These are phyloP conservation scores for Penstemon barbatus DNA, from an alignment of 257 asterid genomes.

Conservation along the genomic window DNA sequence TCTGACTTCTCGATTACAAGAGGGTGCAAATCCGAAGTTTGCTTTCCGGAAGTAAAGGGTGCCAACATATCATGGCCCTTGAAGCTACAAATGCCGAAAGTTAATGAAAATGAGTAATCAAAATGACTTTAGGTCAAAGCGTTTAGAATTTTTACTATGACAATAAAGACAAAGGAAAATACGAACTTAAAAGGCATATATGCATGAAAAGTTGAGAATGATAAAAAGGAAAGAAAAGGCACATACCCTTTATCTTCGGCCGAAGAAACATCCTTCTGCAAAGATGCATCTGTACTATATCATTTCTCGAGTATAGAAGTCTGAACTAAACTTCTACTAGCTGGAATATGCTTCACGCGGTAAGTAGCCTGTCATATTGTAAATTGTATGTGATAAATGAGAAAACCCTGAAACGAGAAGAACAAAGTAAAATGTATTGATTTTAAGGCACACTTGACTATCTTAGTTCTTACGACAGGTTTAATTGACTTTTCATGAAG, in stretches of 20 bases:
- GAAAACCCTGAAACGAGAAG: conserved; percentile 9
- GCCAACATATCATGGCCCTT: conserved; percentile 96
- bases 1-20: conserved; percentile 84
- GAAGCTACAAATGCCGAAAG: conserved; percentile 45
- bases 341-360: conserved; percentile 34
- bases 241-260: conserved; percentile 46
- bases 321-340: conserved; percentile 30
- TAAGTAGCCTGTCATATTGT: conserved; percentile 38
- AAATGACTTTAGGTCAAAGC: background rate
- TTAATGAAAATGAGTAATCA: background rate
- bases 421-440: background rate
- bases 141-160: too few relatives aligned
- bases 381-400: conserved; percentile 13
- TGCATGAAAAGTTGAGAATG: background rate
- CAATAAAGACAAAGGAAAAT: background rate
- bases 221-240: conserved; percentile 2
- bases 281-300: conserved; percentile 50
- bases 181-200: background rate
- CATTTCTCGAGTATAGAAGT: conserved; percentile 36
- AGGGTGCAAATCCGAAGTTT: conserved; percentile 64
- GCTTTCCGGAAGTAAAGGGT: conserved; percentile 98
- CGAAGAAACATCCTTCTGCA: conserved; percentile 44
- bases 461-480: background rate
- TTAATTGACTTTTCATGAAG: background rate
- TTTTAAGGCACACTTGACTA: background rate